Percentiles rank a stretch among this genome's conserved stretches.
These are phyloP conservation scores for Batkoa obscura DNA, from an alignment of 371 early-diverging fungal genomes.

Conservation along the genomic window DNA sequence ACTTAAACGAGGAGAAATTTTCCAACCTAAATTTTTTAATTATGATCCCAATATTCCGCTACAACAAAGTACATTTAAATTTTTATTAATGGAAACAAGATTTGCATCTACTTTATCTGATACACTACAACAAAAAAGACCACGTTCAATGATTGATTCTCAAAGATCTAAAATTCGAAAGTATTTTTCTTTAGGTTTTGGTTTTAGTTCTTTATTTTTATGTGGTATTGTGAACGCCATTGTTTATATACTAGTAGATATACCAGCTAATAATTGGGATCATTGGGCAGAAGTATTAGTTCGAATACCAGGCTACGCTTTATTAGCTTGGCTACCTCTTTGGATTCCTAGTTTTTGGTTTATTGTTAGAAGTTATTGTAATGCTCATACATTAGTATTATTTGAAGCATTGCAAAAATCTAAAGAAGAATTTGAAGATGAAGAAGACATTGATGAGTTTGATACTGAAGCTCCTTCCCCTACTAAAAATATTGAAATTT, in stretches of 20 bases:
- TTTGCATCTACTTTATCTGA: slow-evolving; percentile 39
- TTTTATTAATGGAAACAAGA: slow-evolving; percentile 61
- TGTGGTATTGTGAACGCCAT: slow-evolving; percentile 31
- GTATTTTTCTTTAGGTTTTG: slow-evolving; percentile 24
- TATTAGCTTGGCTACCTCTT: slow-evolving; percentile 51
- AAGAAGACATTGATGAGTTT: slow-evolving; percentile 90
- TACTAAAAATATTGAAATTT: slow-evolving; percentile 72
- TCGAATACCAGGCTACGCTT: slow-evolving; percentile 41
- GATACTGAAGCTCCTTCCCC: slow-evolving; percentile 95
- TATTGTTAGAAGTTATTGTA: slow-evolving; percentile 61
- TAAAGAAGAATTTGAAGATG: slow-evolving; percentile 86
- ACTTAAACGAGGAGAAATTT: slow-evolving; percentile 2
- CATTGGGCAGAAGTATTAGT: slow-evolving; percentile 39
- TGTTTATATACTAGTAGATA: slow-evolving; percentile 32
- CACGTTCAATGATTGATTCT: slow-evolving; percentile 39
- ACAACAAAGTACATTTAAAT: slow-evolving; percentile 47
- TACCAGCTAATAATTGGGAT: slow-evolving; percentile 15
- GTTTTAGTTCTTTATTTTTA: slow-evolving; percentile 17
- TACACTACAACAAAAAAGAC: slow-evolving; percentile 44
- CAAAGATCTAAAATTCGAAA: slow-evolving; percentile 29
- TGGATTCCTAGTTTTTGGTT: slow-evolving; percentile 48
- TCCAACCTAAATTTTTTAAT: slow-evolving; percentile 9
- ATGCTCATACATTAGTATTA: slow-evolving; percentile 71
- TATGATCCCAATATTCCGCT: neutral
- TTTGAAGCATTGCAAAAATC: slow-evolving; percentile 81